Percentiles rank a stretch among this genome's conserved stretches.
Evolutionary conservation across 1,284 basidiomycete species (phyloP).

Genomic region (Trametes sp.): DNA sequence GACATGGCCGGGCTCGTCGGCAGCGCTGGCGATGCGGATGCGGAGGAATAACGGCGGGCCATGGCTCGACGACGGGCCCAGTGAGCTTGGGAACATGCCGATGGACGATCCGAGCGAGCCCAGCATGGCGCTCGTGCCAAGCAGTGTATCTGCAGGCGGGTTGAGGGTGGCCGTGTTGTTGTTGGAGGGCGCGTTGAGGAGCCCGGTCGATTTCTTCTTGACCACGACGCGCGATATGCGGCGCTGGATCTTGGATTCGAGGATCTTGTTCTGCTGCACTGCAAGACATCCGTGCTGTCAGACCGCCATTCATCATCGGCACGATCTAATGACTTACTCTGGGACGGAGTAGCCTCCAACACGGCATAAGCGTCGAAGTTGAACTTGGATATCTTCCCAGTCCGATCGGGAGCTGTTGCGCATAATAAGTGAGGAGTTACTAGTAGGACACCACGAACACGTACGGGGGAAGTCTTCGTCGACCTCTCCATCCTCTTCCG

Average conservation of each 20-base stretch:
- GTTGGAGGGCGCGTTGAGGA: constrained; percentile 32
- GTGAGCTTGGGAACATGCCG: constrained; percentile 63
- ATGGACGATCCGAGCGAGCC: constrained; percentile 51
- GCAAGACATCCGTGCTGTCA: constrained; percentile 9
- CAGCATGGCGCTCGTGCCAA: constrained; percentile 44
- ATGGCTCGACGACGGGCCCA: constrained; percentile 71
- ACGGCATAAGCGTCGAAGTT: constrained; percentile 93
- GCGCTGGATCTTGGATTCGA: constrained; percentile 81
- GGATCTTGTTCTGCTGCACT: constrained; percentile 86
- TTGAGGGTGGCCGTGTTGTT: constrained; percentile 37
- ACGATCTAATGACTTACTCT: constrained; percentile 66
- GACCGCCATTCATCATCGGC: background rate
- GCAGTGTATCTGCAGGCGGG: constrained; percentile 37
- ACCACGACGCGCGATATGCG: constrained; percentile 74
- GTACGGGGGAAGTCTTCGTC: constrained; percentile 97
- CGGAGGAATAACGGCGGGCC: constrained; percentile 84
- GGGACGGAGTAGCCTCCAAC: constrained; percentile 74
- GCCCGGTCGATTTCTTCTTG: constrained; percentile 57
- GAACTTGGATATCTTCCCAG: constrained; percentile 87
- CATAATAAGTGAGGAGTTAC: background rate
- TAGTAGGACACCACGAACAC: constrained; percentile 34
- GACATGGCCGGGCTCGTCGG: constrained; percentile 77
- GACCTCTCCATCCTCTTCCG: constrained; percentile 97
- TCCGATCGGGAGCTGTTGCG: constrained; percentile 83
- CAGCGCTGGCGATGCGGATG: constrained; percentile 79